These are phyloP conservation scores for Starmerella roubikii DNA, from an alignment of 805 yeast species.

Conservation along the genomic window DNA sequence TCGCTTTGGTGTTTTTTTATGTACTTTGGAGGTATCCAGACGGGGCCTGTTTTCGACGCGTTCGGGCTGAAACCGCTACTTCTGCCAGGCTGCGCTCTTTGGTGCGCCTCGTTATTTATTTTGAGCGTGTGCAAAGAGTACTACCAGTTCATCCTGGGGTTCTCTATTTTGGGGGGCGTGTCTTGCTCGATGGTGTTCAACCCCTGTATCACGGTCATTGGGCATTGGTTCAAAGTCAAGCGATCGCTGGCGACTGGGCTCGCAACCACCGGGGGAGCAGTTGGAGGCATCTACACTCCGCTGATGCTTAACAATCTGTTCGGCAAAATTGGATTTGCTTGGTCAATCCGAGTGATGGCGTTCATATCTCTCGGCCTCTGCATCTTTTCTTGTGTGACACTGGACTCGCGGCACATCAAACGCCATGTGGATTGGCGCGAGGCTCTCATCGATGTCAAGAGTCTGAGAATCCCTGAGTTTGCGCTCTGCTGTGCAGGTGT, in stretches of 20 bases:
- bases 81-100: slow-evolving; percentile 33
- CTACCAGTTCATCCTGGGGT: slow-evolving; percentile 48
- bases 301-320: slow-evolving; percentile 37
- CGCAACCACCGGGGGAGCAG: slow-evolving; percentile 51
- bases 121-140: slow-evolving; percentile 37
- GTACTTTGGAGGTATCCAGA: slow-evolving; percentile 35
- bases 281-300: slow-evolving; percentile 54
- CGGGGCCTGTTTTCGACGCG: slow-evolving; percentile 43
- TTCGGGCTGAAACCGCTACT: slow-evolving; percentile 39
- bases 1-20: slow-evolving; percentile 29
- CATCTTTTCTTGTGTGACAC: slow-evolving; percentile 25
- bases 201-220: slow-evolving; percentile 41
- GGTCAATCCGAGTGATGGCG: slow-evolving; percentile 45
- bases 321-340: slow-evolving; percentile 38
- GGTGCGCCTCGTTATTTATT: slow-evolving; percentile 39
- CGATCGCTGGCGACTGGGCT: slow-evolving; percentile 50
- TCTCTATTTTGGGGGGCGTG: slow-evolving; percentile 41
- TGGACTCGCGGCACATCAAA: slow-evolving; percentile 27
- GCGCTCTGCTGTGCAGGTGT: slow-evolving; percentile 22
- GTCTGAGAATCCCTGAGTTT: slow-evolving; percentile 23
- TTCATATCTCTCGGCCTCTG: slow-evolving; percentile 22
- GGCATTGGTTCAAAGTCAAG: slow-evolving; percentile 47
- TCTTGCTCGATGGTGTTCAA: slow-evolving; percentile 33
- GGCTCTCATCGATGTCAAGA: slow-evolving; percentile 23
- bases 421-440: slow-evolving; percentile 17